phyloP scores from a whole-genome alignment of 257 asterid species.

The Ballota nigra region DNA sequence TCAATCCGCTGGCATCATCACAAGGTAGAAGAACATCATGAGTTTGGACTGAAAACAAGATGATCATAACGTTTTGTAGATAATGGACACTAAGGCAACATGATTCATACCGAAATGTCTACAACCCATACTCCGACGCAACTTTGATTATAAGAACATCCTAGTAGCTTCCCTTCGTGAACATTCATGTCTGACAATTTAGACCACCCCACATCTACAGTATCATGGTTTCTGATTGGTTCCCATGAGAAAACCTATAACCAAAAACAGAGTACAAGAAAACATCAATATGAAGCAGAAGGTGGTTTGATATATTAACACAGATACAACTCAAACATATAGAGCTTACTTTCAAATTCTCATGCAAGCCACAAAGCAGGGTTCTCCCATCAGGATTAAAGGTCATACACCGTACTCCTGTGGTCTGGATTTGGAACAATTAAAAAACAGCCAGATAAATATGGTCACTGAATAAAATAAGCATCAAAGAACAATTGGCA shows the following conservation, averaged over 20 bases:
- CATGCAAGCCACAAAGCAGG: conserved; percentile 96
- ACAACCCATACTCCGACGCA: conserved; percentile 99
- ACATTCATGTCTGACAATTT: conserved; percentile 91
- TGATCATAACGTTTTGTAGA: conserved; percentile 23
- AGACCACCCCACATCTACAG: conserved; percentile 99
- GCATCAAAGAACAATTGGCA: conserved; percentile 6
- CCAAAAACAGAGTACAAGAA: conserved; percentile 2
- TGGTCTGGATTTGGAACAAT: conserved; percentile 54
- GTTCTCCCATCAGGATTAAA: conserved; percentile 98
- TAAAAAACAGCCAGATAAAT: conserved; percentile 15
- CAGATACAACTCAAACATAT: conserved; percentile 14
- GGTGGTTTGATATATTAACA: conserved; percentile 9
- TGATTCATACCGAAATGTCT: conserved; percentile 74
- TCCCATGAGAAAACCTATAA: conserved; percentile 95
- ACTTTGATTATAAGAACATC: conserved; percentile 97
- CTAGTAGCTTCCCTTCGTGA: conserved; percentile 99
- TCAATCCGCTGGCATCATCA: conserved; percentile 71
- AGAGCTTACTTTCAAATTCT: conserved; percentile 75
- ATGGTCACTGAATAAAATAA: background rate
- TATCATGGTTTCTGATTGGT: conserved; percentile 85
- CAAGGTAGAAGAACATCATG: conserved; percentile 26
- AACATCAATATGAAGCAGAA: conserved; percentile 12
- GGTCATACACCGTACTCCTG: conserved; percentile 96
- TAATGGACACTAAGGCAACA: conserved; percentile 10
- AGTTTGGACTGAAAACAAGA: conserved; percentile 22